Percentiles rank a stretch among this genome's conserved stretches.
These are phyloP conservation scores for Omphalea diandra DNA, from an alignment of 441 rosid species.

Conservation along the genomic window DNA sequence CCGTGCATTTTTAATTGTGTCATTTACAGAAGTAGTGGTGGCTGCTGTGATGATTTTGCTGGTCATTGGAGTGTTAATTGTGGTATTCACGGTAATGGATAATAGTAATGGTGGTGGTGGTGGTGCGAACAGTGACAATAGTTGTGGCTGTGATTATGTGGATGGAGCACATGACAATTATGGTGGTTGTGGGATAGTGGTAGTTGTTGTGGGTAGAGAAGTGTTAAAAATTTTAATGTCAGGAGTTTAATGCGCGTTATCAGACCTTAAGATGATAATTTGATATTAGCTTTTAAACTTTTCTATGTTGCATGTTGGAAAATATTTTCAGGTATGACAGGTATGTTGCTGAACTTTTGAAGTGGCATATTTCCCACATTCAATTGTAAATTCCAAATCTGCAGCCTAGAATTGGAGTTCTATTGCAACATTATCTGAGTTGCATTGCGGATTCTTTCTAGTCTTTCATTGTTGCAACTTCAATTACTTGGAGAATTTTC, in stretches of 20 bases:
- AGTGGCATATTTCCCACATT: background rate
- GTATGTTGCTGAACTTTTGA: background rate
- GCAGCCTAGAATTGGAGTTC: background rate
- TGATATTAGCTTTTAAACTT: background rate
- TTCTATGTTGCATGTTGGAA: background rate
- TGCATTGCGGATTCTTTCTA: background rate
- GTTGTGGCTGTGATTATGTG: no score
- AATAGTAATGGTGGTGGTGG: background rate
- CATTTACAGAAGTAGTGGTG: no score
- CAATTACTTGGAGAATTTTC: background rate
- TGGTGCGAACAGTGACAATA: background rate
- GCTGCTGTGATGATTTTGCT: no score
- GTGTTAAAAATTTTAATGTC: background rate
- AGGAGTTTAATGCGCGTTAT: background rate
- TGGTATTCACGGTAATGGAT: no score
- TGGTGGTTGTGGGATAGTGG: no score
- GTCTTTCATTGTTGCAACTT: background rate
- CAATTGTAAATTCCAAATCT: background rate
- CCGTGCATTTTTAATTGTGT: no score
- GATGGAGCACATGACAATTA: no score
- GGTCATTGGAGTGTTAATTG: no score
- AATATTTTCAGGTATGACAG: background rate
- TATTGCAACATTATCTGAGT: conserved; percentile 2
- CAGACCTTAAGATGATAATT: background rate
- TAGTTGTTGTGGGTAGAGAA: no score